phyloP scores from a whole-genome alignment of 768 basidiomycete genomes.

The Boletus rufocinnamomeus region DNA sequence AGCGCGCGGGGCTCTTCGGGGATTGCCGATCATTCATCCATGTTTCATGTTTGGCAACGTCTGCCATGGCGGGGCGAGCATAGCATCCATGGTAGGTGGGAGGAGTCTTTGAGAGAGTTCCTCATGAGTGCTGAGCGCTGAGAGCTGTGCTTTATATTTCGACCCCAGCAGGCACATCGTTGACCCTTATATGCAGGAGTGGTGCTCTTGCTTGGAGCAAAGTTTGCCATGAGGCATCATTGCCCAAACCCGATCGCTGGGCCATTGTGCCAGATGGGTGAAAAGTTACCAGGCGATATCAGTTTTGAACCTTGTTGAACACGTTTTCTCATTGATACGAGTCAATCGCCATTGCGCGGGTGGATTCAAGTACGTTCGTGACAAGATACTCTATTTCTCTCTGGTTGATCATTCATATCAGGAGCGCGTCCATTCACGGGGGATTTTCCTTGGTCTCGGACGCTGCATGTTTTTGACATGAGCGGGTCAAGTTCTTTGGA shows the following conservation, averaged over 20 bases:
- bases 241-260: conserved; percentile 20
- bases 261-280: conserved; percentile 12
- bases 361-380: conserved; percentile 4
- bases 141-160: conserved; percentile 16
- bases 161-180: conserved; percentile 18
- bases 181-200: conserved; percentile 11
- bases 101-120: background rate
- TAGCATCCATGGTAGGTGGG: background rate
- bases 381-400: background rate
- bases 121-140: background rate
- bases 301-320: conserved; percentile 19
- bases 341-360: conserved; percentile 2
- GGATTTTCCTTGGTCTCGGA: background rate
- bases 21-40: too few species aligned
- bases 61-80: background rate
- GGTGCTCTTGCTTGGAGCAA: background rate
- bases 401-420: conserved; percentile 6
- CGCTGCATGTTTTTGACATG: conserved; percentile 7
- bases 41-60: conserved; percentile 6
- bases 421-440: background rate
- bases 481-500: conserved; percentile 1
- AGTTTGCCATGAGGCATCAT: conserved; percentile 9
- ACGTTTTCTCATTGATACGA: conserved; percentile 14
- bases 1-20: conserved; percentile 13
- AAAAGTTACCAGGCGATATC: background rate